Evolutionary conservation across 129 eudicot genomes (phyloP), one percentile per base, ranked within the genome.

Genomic region (Chrysanthemum lavandulifolium): DNA sequence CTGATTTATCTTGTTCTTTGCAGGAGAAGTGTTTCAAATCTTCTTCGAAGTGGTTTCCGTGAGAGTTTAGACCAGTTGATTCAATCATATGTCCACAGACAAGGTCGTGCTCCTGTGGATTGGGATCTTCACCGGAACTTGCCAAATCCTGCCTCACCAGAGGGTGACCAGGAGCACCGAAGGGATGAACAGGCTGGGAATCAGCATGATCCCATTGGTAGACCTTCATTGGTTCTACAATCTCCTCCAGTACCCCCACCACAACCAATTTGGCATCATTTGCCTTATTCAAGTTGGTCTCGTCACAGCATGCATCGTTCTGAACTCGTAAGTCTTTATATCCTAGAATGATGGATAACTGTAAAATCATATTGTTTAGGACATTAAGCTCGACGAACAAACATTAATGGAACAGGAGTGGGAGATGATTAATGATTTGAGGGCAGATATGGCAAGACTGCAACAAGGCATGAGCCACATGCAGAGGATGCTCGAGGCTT

Each of bases 401-500:
- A 43, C 58, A 61, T 19, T 63, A 60, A 65, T 74, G 67, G 71
- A 72, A 54, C 88, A 95, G 99, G 99, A 91, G 68, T 95, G 96
- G 99, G 99, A 95, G 78, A 83, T 91, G 90, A 81, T 91, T 18
- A 95, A 88, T 80, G 97, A 95, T 83, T 83, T 95, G 77, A 85
- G 96, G 78, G 82, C 94, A 3, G 99, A 95, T 74, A 87, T 95
- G 76, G 86, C 97, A 15, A 86, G 95, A 79, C 99, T 95, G 64
- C 99, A 95, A 78, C 99, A 95, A 85, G 96, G 97, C 19, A 95
- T 95, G 99, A 88, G 76, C 80, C 94, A 95, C 87, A 91, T 95
- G 99, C 99, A 95, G 72, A 88, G 99, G 84, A 95, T 95, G 99
- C 72, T 95, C 21, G 99, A 95, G 77, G 91, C 99, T 78, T 95